Base-by-base conservation (phyloP, 208 protist genomes). In the Wallacemonas collosoma region DNA sequence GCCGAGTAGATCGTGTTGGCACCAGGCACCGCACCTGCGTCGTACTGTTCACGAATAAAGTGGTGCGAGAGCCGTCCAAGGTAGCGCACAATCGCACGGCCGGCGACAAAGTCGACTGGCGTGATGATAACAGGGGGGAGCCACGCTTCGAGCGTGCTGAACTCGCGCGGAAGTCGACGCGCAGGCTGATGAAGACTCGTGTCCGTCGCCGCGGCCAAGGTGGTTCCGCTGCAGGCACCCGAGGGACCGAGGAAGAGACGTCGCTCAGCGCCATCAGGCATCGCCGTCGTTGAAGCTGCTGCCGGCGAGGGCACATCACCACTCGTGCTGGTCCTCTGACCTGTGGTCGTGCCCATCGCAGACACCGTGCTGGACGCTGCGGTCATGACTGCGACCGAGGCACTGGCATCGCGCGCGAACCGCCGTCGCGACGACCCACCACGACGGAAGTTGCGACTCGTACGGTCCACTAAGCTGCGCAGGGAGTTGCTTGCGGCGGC, bases 11-110 rank as follows among this genome's bases (percentile, higher is more conserved):
- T n/a, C 41, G 3, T 36, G 26, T 17, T 48, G 8, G n/a, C 60
- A n/a, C 41, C 60, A 14, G 60, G 60, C 43, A 8, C 7, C 11
- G 60, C 7, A 15, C 60, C 60, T 35, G 86, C 83, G 40, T 91
- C 83, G 58, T 91, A 82, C 62, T 79, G 72, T 57, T 97, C 91
- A n/a, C 94, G 93, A 54, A 98, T 89, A 71, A 96, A 94, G 81
- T 97, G 95, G 68, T 97, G 91, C 4, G 91, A 96, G 71, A 98
- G 86, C 38, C 85, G 85, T 38, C 93, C 93, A 8, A 98, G 70
- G 72, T 96, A 95, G 15, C 89, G 85, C 67, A 88, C 85, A 54
- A 97, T 90, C n/a, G 74, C 82, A 51, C 82, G 77, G 14, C 93
- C 91, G 3, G 93, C 79, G 3, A 98, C 79, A 75, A 87, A 97